Conservation (phyloP, 78 protist species). For the Dictyostelium brefeldianum region DNA sequence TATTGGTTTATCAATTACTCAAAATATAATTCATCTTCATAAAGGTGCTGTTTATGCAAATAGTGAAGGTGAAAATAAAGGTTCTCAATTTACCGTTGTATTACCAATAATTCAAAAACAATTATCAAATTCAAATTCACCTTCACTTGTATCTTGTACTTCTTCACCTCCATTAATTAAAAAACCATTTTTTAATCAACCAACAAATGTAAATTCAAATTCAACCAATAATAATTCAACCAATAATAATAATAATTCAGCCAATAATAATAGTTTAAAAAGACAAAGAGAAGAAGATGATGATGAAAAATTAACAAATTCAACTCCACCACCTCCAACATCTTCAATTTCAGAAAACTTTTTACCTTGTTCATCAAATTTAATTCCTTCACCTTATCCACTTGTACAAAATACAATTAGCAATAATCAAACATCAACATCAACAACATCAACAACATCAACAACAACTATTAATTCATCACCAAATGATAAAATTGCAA, state of each 20-base stretch:
- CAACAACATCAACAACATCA: neutral
- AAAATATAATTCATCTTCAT: constrained; percentile 48
- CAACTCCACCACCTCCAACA: constrained; percentile 21
- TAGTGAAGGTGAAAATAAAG: constrained; percentile 47
- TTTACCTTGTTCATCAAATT: neutral
- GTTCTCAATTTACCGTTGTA: constrained; percentile 23
- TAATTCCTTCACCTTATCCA: neutral
- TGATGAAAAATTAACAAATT: neutral
- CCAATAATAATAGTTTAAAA: neutral
- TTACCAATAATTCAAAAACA: constrained; percentile 3
- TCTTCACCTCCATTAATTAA: constrained; percentile 21
- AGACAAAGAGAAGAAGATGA: neutral
- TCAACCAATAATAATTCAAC: neutral
- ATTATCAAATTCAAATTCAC: neutral
- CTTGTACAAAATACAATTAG: neutral
- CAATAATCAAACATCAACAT: neutral
- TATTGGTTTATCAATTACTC: constrained; percentile 58
- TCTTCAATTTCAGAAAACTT: constrained; percentile 2
- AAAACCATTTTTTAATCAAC: constrained; percentile 19
- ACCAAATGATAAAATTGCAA: neutral
- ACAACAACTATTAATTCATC: neutral
- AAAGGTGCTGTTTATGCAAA: constrained; percentile 43
- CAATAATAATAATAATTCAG: neutral
- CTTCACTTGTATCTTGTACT: neutral
- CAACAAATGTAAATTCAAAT: neutral